phyloP scores from a whole-genome alignment of 225 moss, liverwort and hornwort genomes.

The Marchantia polymorpha region DNA sequence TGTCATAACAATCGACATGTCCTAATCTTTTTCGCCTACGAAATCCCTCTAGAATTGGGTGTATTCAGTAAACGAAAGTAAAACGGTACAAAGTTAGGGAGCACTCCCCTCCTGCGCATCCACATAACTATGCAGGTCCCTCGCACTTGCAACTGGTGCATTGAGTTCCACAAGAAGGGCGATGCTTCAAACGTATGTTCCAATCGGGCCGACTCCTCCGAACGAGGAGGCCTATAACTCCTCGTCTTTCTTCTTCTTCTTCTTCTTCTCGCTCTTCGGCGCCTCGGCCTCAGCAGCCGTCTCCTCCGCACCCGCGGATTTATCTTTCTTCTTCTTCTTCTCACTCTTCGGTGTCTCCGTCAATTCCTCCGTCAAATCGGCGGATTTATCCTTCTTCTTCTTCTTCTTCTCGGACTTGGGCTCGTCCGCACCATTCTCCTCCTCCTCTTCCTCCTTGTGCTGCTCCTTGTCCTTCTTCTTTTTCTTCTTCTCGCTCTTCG shows the following conservation, averaged over 20 bases:
- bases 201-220: too few relatives aligned
- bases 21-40: background rate
- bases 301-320: constrained; percentile 27
- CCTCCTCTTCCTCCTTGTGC: constrained; percentile 51
- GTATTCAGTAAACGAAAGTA: background rate
- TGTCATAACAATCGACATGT: background rate
- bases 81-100: background rate
- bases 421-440: constrained; percentile 36
- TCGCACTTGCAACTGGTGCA: background rate
- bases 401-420: constrained; percentile 29
- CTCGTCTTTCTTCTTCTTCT: constrained; percentile 23
- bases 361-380: constrained; percentile 17
- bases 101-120: background rate
- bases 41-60: background rate
- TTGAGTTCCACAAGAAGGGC: too few relatives aligned
- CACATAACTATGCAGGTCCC: constrained; percentile 1
- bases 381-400: constrained; percentile 13
- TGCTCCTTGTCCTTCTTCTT: constrained; percentile 64
- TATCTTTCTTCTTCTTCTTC: constrained; percentile 26
- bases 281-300: constrained; percentile 13
- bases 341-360: constrained; percentile 19
- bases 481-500: constrained; percentile 72
- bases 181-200: too few relatives aligned
- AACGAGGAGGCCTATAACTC: background rate
- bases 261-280: constrained; percentile 24